phyloP scores from a whole-genome alignment of 805 yeast species.

The Wickerhamiella sorbophila region DNA sequence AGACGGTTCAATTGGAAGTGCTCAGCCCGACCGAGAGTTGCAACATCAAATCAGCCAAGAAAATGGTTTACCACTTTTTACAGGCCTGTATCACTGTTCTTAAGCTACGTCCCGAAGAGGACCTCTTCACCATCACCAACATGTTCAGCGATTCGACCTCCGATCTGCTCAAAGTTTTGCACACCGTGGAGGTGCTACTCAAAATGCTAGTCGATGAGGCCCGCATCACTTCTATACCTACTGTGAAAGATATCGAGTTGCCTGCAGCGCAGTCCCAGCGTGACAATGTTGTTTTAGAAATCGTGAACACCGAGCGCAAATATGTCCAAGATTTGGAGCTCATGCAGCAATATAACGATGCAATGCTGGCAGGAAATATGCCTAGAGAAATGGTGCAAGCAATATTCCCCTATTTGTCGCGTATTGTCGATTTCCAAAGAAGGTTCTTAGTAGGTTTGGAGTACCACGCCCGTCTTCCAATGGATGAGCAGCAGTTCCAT shows the following conservation, averaged over 20 bases:
- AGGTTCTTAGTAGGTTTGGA: conserved; percentile 79
- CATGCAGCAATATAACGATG: conserved; percentile 50
- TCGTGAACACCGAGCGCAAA: conserved; percentile 80
- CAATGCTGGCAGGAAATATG: conserved; percentile 51
- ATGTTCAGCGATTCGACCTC: conserved; percentile 73
- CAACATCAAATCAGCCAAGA: conserved; percentile 50
- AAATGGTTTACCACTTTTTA: conserved; percentile 78
- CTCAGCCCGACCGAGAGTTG: background rate
- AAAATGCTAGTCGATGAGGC: conserved; percentile 26
- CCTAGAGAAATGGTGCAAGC: conserved; percentile 67
- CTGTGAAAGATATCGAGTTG: conserved; percentile 2
- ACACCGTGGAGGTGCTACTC: conserved; percentile 53
- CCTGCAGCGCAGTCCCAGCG: conserved; percentile 28
- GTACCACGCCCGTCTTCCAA: conserved; percentile 64
- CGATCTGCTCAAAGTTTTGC: conserved; percentile 59
- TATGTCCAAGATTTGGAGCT: conserved; percentile 84
- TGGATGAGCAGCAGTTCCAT: conserved; percentile 72
- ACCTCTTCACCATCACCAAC: conserved; percentile 77
- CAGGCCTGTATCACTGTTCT: conserved; percentile 70
- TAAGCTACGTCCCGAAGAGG: conserved; percentile 53
- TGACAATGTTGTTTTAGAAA: conserved; percentile 68
- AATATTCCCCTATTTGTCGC: conserved; percentile 72
- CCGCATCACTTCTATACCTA: conserved; percentile 12
- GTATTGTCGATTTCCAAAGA: conserved; percentile 82
- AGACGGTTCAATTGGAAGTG: conserved; percentile 9